Evolutionary conservation across 805 yeast species (phyloP), one percentile per base, ranked within the genome.

Genomic region (Saccharomyces kudriavzevii): DNA sequence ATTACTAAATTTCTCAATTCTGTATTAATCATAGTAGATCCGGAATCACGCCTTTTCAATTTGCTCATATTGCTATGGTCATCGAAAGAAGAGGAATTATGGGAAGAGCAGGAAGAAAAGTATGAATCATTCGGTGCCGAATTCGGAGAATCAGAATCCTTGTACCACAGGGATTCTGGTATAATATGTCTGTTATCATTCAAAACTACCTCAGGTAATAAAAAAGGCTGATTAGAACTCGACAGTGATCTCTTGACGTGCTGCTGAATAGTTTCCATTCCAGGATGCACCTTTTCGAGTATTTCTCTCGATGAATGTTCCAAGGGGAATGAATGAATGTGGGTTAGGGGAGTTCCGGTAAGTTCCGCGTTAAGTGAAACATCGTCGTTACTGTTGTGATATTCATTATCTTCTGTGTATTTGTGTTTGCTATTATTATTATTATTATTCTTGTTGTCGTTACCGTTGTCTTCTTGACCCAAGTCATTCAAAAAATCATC

Each of bases 151-250:
- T 58, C 57, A 4, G 87, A 78, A 62, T 81, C 84, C 52, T 79
- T 82, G 55, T 77, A 77, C 82, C 89, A 80, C 56, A 89, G 68
- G 2, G 90, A 83, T 53, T 84, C 85, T 0, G 98, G 97, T 30
- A 92, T 84, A 52, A 92, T 91, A 69, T 92, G 99, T 54, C 81
- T 84, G 68, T 92, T 92, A 64, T 92, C 98, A 67, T 89, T 91
- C 31, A 92, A 75, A 1, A 87, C 83, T n/a, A 92, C 98, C 64
- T 89, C 97, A 2, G 71, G 70, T 35, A 62, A 56, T 2, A 92
- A 87, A 10, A 49, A 49, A 47, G 52, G 54, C 24, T 53, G 46
- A 22, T 49, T 52, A 52, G 25, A 20, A n/a, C 24, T 35, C 22
- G 43, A 35, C 13, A 35, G 43, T 17, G 43, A 35, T 10, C 43